A percentile compares a stretch with the other conserved stretches of the same genome.
Conservation (phyloP, 164 flowering plant species). For the Kalanchoe fedtschenkoi region DNA sequence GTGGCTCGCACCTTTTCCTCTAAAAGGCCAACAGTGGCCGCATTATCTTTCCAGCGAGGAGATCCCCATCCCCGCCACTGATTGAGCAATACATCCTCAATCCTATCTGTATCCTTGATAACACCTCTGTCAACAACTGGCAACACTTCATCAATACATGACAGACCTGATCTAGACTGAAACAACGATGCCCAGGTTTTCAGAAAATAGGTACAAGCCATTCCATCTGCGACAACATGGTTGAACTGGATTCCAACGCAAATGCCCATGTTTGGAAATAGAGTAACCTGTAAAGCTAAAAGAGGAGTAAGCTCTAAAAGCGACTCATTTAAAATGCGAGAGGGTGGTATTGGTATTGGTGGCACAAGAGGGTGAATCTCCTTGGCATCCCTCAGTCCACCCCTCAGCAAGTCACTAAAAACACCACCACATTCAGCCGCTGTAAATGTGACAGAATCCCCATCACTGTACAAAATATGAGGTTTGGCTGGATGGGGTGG, state of each 20-base stretch:
- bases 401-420: neutral
- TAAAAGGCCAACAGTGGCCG: neutral
- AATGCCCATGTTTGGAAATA: constrained; percentile 20
- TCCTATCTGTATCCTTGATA: neutral
- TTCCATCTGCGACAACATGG: constrained; percentile 26
- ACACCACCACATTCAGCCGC: constrained; percentile 14
- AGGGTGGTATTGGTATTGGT: neutral
- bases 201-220: constrained; percentile 18
- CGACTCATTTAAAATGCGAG: neutral
- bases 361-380: constrained; percentile 14
- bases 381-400: neutral
- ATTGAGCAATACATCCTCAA: neutral
- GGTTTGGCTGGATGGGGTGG: constrained; percentile 14
- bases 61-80: neutral
- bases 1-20: constrained; percentile 2
- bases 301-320: constrained; percentile 9
- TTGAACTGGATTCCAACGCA: constrained; percentile 14
- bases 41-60: neutral
- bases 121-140: constrained; percentile 9
- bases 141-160: neutral
- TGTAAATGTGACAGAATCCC: constrained; percentile 15
- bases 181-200: constrained; percentile 23
- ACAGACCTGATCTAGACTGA: neutral
- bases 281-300: constrained; percentile 22
- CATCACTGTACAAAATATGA: constrained; percentile 3